A percentile compares a stretch with the other conserved stretches of the same genome.
Evolutionary conservation across 495 filamentous ascomycete genomes (phyloP).

Genomic region (Penicillium pancosmium): DNA sequence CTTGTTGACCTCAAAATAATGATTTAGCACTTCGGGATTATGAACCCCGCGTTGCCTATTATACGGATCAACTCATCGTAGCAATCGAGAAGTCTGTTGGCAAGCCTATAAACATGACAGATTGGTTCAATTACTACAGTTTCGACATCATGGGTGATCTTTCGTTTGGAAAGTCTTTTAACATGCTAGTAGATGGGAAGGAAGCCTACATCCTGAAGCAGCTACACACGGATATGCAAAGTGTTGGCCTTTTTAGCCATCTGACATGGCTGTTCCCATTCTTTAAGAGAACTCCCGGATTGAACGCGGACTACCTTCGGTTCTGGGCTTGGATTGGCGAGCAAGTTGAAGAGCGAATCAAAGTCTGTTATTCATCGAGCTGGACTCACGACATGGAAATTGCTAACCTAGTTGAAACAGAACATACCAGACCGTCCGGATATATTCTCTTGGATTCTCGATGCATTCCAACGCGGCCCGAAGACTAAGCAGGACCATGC

Average conservation of each 20-base stretch:
- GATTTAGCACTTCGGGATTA: slow-evolving; percentile 36
- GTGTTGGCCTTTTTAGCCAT: slow-evolving; percentile 37
- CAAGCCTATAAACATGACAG: slow-evolving; percentile 37
- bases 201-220: slow-evolving; percentile 35
- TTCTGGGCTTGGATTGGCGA: slow-evolving; percentile 31
- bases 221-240: slow-evolving; percentile 34
- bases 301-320: slow-evolving; percentile 33
- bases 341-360: slow-evolving; percentile 16
- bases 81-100: slow-evolving; percentile 15
- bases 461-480: slow-evolving; percentile 28
- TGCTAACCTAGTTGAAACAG: slow-evolving; percentile 14
- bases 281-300: slow-evolving; percentile 30
- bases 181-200: slow-evolving; percentile 41
- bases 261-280: slow-evolving; percentile 43
- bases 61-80: slow-evolving; percentile 26
- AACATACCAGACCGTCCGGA: slow-evolving; percentile 28
- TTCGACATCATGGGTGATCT: slow-evolving; percentile 59
- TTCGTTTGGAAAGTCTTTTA: slow-evolving; percentile 50
- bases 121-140: slow-evolving; percentile 49
- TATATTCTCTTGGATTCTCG: slow-evolving; percentile 37
- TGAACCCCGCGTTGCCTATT: slow-evolving; percentile 29
- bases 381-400: no score
- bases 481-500: slow-evolving; percentile 26
- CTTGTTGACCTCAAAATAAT: no score
- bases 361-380: slow-evolving; percentile 8